phyloP scores from a whole-genome alignment of 345 rosid genomes.

The Tarenaya hassleriana region DNA sequence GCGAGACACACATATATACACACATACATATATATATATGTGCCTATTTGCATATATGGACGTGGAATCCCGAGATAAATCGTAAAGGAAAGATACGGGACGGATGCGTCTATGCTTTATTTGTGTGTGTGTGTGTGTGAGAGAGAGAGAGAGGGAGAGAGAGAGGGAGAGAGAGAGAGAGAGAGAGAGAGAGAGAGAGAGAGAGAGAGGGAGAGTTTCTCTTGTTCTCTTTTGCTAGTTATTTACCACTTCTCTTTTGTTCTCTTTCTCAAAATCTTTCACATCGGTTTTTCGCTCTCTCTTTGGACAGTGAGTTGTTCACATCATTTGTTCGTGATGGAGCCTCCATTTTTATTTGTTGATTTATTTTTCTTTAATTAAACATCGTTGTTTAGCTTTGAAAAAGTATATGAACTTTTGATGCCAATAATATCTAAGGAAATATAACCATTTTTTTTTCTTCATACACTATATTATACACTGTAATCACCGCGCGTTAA shows the following conservation, averaged over 20 bases:
- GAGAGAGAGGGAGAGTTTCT: too few species aligned
- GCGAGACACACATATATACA: too few species aligned
- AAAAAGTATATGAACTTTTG: too few species aligned
- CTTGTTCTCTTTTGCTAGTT: too few species aligned
- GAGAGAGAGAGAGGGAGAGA: background rate
- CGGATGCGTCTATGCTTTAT: constrained; percentile 27
- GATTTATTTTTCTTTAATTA: background rate
- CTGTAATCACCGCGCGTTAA: too few species aligned
- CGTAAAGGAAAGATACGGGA: constrained; percentile 29
- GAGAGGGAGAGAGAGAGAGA: too few species aligned
- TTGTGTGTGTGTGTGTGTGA: constrained; percentile 28
- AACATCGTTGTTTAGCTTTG: background rate
- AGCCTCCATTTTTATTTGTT: background rate
- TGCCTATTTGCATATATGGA: constrained; percentile 12
- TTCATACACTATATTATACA: too few species aligned
- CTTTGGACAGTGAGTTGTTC: constrained; percentile 28
- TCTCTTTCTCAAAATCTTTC: constrained; percentile 12
- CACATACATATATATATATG: constrained; percentile 2
- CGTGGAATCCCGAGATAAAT: constrained; percentile 35
- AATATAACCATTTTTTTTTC: too few species aligned
- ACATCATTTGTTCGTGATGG: constrained; percentile 22
- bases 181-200: too few species aligned
- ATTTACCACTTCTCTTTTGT: too few species aligned
- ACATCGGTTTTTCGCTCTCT: constrained; percentile 16
- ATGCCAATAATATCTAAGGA: too few species aligned